These are phyloP conservation scores for Zygosaccharomyces siamensis DNA, from an alignment of 805 yeast species.

Conservation along the genomic window DNA sequence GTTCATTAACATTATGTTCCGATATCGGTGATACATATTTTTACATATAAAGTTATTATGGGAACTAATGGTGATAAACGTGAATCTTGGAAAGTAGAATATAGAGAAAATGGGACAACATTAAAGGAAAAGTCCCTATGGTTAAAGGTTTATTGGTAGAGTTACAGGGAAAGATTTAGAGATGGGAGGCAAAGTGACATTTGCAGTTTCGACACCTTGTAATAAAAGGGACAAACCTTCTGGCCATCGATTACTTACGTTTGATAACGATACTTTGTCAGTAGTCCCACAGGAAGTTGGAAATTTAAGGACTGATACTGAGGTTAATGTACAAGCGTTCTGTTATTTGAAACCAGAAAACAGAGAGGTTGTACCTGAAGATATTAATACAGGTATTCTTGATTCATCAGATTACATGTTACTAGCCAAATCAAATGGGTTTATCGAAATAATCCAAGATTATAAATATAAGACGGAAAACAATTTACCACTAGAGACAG, in stretches of 20 bases:
- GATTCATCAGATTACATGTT: constrained; percentile 29
- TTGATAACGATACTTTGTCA: constrained; percentile 13
- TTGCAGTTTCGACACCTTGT: constrained; percentile 26
- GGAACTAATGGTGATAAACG: background rate
- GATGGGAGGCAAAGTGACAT: constrained; percentile 11
- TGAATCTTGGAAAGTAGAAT: background rate
- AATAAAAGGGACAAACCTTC: constrained; percentile 18
- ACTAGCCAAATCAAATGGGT: constrained; percentile 28
- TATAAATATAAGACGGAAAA: constrained; percentile 17
- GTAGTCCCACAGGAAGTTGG: constrained; percentile 7
- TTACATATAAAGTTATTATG: background rate
- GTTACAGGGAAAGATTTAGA: background rate
- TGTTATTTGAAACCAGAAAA: constrained; percentile 25
- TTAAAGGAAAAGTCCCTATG: background rate
- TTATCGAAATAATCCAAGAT: constrained; percentile 28
- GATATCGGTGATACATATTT: background rate
- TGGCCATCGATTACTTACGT: constrained; percentile 22
- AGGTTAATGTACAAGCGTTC: constrained; percentile 22
- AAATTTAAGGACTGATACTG: constrained; percentile 14
- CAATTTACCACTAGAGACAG: constrained; percentile 14
- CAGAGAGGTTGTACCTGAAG: constrained; percentile 8
- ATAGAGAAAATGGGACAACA: background rate
- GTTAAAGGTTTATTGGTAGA: background rate
- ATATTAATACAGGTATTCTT: constrained; percentile 3
- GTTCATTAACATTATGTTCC: background rate